Conservation (phyloP, 495 filamentous ascomycete species). For the Hypoxylon lienhwacheense region DNA sequence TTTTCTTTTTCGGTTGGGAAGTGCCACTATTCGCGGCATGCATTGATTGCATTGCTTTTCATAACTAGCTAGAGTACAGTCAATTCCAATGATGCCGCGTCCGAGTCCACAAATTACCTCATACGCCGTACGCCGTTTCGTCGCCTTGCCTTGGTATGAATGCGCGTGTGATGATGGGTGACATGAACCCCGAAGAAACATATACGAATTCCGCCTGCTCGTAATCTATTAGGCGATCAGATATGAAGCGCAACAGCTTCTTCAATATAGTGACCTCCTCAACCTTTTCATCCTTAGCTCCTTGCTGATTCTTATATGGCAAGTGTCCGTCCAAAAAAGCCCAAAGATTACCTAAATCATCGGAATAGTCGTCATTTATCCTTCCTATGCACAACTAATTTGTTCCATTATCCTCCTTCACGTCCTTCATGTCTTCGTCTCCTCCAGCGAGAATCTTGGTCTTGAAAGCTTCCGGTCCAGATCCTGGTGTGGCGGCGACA, state of each 20-base stretch:
- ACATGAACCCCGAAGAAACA: not conserved
- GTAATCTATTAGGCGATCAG: not conserved
- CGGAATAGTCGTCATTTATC: not conserved
- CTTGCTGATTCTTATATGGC: too few relatives aligned
- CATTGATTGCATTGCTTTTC: not conserved
- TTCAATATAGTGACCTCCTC: not conserved
- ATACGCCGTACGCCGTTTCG: slow-evolving; percentile 35
- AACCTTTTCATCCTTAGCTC: not conserved
- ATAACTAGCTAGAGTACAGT: slow-evolving; percentile 6
- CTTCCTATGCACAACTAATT: slow-evolving; percentile 1
- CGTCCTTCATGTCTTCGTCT: slow-evolving; percentile 56
- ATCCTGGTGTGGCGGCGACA: slow-evolving; percentile 81
- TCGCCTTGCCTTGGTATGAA: not conserved
- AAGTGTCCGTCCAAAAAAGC: too few relatives aligned
- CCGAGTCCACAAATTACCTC: not conserved
- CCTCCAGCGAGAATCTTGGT: slow-evolving; percentile 78
- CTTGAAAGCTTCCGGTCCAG: slow-evolving; percentile 54
- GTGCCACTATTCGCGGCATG: too few relatives aligned
- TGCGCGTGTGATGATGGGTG: not conserved
- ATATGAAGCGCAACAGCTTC: not conserved
- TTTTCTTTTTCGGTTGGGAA: too few relatives aligned
- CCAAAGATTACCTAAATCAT: too few relatives aligned
- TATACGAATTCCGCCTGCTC: not conserved
- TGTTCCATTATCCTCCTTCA: slow-evolving; percentile 35
- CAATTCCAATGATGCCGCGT: not conserved